Conservation (phyloP, 192 early-diverging fungal species). For the Radiomyces spectabilis region DNA sequence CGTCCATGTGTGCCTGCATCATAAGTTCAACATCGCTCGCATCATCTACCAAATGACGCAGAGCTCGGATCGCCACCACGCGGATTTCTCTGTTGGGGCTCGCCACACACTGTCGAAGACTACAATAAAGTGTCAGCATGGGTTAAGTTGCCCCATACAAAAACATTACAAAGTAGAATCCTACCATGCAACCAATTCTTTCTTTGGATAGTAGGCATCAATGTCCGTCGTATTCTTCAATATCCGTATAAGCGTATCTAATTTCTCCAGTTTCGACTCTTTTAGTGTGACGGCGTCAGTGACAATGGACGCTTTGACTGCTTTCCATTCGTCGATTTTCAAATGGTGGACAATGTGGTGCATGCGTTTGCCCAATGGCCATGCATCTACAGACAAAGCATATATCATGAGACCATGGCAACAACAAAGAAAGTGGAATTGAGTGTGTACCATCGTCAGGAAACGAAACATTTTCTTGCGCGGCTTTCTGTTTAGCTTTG, state of each 20-base stretch:
- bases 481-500: conserved; percentile 16
- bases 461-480: conserved; percentile 19
- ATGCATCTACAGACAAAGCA: conserved; percentile 7
- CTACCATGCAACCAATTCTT: conserved; percentile 14
- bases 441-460: conserved; percentile 19
- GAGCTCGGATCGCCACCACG: conserved; percentile 50
- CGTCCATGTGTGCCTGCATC: conserved; percentile 49
- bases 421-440: not conserved
- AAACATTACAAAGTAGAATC: not conserved
- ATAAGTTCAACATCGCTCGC: conserved; percentile 35
- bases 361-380: conserved; percentile 14
- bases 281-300: not conserved
- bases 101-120: conserved; percentile 39
- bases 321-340: conserved; percentile 18
- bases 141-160: not conserved
- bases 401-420: not conserved
- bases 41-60: conserved; percentile 48
- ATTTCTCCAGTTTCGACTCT: conserved; percentile 21
- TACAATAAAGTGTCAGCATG: conserved; percentile 2
- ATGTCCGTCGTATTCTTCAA: conserved; percentile 24
- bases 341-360: conserved; percentile 6
- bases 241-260: conserved; percentile 21
- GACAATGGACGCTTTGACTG: not conserved
- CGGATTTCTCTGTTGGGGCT: conserved; percentile 50
- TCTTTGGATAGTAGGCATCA: conserved; percentile 18